These are phyloP conservation scores for Penicillium brevicompactum DNA, from an alignment of 2,329 filamentous ascomycete species.

Conservation along the genomic window DNA sequence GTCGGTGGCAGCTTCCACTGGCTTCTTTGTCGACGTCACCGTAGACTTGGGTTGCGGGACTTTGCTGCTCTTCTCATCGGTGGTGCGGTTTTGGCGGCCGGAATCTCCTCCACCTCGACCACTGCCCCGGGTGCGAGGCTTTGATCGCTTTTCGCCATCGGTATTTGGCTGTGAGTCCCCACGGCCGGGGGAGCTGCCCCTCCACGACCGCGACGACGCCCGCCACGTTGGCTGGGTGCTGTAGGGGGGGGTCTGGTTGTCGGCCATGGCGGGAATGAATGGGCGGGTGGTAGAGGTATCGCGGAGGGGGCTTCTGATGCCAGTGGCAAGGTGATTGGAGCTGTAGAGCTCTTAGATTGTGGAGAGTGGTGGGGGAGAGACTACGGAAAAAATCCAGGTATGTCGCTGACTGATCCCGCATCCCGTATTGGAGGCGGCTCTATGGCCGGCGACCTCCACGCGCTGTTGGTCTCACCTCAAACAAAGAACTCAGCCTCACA, in stretches of 20 bases:
- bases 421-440: slow-evolving; percentile 3
- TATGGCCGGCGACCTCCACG: background rate
- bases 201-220: slow-evolving; percentile 44
- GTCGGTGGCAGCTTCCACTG: slow-evolving; percentile 32
- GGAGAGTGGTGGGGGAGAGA: slow-evolving; percentile 18
- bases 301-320: slow-evolving; percentile 5
- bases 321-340: slow-evolving; percentile 13
- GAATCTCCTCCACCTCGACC: slow-evolving; percentile 36
- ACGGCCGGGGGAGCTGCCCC: slow-evolving; percentile 33
- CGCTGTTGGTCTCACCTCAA: background rate
- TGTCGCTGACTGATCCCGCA: slow-evolving; percentile 27
- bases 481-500: background rate
- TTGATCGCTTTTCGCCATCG: slow-evolving; percentile 39
- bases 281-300: background rate
- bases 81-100: slow-evolving; percentile 30
- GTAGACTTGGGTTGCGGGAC: slow-evolving; percentile 17
- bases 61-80: slow-evolving; percentile 18
- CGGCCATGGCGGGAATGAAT: slow-evolving; percentile 30
- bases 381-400: slow-evolving; percentile 18
- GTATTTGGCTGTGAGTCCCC: slow-evolving; percentile 30
- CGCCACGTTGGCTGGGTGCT: slow-evolving; percentile 44
- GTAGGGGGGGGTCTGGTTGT: slow-evolving; percentile 28
- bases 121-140: slow-evolving; percentile 35
- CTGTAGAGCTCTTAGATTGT: slow-evolving; percentile 9
- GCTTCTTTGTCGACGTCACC: slow-evolving; percentile 37